phyloP scores from a whole-genome alignment of 2,329 filamentous ascomycete species.

The Plectosphaerella cucumerina region DNA sequence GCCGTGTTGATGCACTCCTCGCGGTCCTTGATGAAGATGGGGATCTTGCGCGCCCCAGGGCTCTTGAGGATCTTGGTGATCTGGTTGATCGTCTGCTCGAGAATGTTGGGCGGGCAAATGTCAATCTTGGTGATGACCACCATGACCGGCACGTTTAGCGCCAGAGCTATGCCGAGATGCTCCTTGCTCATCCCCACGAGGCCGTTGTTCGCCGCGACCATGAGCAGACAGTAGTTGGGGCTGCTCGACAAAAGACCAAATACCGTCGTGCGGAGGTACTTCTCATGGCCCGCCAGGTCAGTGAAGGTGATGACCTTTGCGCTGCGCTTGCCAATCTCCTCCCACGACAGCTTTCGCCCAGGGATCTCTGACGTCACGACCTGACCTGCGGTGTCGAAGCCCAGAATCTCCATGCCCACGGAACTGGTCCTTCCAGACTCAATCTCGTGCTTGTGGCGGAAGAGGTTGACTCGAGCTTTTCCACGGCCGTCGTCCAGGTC shows the following conservation, averaged over 20 bases:
- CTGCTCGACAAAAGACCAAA: constrained; percentile 92
- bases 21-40: constrained; percentile 87
- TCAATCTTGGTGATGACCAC: constrained; percentile 98
- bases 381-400: constrained; percentile 83
- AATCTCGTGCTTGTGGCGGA: constrained; percentile 96
- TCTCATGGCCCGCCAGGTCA: constrained; percentile 91
- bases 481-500: constrained; percentile 92
- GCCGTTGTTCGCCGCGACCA: constrained; percentile 98
- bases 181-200: constrained; percentile 98
- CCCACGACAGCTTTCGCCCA: constrained; percentile 84
- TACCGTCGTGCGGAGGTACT: constrained; percentile 91
- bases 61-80: constrained; percentile 91
- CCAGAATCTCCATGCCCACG: constrained; percentile 98
- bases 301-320: constrained; percentile 97
- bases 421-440: constrained; percentile 94
- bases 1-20: constrained; percentile 94
- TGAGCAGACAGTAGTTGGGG: constrained; percentile 94
- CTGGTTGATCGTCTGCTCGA: constrained; percentile 89
- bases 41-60: constrained; percentile 89
- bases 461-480: constrained; percentile 90
- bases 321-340: constrained; percentile 92
- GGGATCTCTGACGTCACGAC: constrained; percentile 78
- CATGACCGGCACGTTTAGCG: constrained; percentile 96
- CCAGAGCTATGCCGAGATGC: constrained; percentile 89
- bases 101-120: constrained; percentile 92